phyloP scores from a whole-genome alignment of 176 grass and related monocot genomes.

The Coix lacrymajobi region DNA sequence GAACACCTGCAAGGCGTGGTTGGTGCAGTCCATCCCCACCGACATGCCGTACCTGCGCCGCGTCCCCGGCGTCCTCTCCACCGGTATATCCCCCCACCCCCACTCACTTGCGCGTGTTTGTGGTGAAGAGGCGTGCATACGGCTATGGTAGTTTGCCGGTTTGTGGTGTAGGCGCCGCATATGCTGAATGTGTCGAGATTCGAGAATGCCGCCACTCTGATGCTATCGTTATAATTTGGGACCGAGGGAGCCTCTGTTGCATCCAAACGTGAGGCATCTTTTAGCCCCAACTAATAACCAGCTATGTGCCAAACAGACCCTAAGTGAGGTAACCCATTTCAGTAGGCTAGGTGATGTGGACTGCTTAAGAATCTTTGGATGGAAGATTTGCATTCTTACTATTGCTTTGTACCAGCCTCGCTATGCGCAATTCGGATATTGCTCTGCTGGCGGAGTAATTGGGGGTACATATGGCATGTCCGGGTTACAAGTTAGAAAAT shows the following conservation, averaged over 20 bases:
- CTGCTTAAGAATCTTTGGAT: background rate
- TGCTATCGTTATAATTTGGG: too few relatives aligned
- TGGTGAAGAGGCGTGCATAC: background rate
- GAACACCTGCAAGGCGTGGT: constrained; percentile 68
- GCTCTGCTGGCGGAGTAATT: background rate
- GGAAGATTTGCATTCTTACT: background rate
- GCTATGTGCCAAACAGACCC: too few relatives aligned
- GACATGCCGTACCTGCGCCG: constrained; percentile 82
- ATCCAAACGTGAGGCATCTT: too few relatives aligned
- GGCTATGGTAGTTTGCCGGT: background rate
- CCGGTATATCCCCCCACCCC: constrained; percentile 21
- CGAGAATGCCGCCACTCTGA: background rate
- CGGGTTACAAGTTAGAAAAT: background rate
- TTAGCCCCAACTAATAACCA: too few relatives aligned
- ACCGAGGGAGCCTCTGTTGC: too few relatives aligned
- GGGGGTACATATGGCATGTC: background rate
- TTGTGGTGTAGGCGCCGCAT: background rate
- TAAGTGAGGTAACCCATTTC: background rate
- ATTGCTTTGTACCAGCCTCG: background rate
- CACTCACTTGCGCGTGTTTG: background rate
- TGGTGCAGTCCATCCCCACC: constrained; percentile 95
- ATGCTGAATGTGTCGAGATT: background rate
- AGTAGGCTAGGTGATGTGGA: background rate
- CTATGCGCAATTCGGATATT: background rate
- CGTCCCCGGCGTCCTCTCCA: constrained; percentile 79